Evolutionary conservation across 768 basidiomycete species (phyloP), one percentile per base, ranked within the genome.

Genomic region (Hypholoma sublateritium): DNA sequence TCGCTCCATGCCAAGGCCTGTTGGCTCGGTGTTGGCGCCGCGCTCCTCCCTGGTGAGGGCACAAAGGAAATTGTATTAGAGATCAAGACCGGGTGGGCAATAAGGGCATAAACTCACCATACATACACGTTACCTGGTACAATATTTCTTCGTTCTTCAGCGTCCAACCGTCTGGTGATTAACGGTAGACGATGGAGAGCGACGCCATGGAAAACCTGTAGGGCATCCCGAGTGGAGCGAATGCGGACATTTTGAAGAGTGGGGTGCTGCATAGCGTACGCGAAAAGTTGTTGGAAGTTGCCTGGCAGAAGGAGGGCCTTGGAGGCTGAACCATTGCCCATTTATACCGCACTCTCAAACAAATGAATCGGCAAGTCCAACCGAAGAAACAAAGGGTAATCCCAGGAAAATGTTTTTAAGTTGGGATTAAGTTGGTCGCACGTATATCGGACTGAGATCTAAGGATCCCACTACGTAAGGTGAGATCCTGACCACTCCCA

Each of bases 1-100:
- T 70, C 91, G 80, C 64, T 93, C 91, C 87, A 93, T 93, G 36
- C 91, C 91, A 46, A 91, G 81, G 13, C 91, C 91, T 9, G 89
- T 89, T 28, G 79, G 80, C 66, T 91, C 89, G n/a, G 87, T 85
- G 67, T 88, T 90, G 6, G 90, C 88, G 22, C 88, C 88, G 59
- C 90, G 87, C 63, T 93, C 91, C 68, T 93, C 91, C 91, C 78
- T 79, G 39, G 28, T 5, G 28, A 32, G 9, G 28, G 5, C 28
- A 32, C 28, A 28, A 24, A 14, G 22, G 3, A 3, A 5, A 47
- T 42, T 19, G 28, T 32, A 32, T 32, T 9, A 32, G 28, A 32
- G 16, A 32, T 39, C 19, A 21, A 1, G 21, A 11, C 3, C 22
- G 28, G 6, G 14, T 17, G 22, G 24, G 12, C 12, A 42, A 28